Evolutionary conservation across 1,284 basidiomycete species (phyloP).

Genomic region (Ustilago cynodontis): DNA sequence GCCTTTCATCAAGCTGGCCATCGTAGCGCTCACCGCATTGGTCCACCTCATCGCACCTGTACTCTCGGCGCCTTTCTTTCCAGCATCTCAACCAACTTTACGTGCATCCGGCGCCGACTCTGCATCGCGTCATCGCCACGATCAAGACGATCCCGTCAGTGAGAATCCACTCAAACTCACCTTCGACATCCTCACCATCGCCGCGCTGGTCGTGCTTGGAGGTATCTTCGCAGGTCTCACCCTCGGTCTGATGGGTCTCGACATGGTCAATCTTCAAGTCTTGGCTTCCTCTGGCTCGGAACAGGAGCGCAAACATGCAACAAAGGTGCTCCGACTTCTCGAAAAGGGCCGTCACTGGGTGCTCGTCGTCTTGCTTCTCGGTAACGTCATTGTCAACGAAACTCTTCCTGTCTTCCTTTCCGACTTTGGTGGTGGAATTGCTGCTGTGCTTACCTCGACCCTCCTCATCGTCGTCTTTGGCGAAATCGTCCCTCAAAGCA

Average conservation of each 20-base stretch:
- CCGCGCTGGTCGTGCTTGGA: constrained; percentile 67
- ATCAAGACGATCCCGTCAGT: constrained; percentile 40
- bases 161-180: constrained; percentile 54
- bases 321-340: constrained; percentile 76
- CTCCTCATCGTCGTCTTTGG: constrained; percentile 72
- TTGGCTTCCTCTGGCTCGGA: constrained; percentile 84
- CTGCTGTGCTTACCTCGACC: constrained; percentile 66
- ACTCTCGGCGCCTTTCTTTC: constrained; percentile 24
- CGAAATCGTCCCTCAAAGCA: constrained; percentile 71
- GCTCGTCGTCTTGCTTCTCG: constrained; percentile 82
- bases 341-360: constrained; percentile 91
- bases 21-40: constrained; percentile 41
- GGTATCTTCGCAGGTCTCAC: constrained; percentile 77
- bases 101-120: not conserved
- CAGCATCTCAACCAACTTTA: constrained; percentile 1
- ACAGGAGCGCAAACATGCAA: constrained; percentile 71
- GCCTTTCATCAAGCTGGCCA: constrained; percentile 45
- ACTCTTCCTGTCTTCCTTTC: constrained; percentile 71
- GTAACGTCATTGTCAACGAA: constrained; percentile 81
- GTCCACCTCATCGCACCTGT: constrained; percentile 49
- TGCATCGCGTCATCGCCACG: constrained; percentile 24
- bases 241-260: constrained; percentile 92
- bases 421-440: constrained; percentile 63
- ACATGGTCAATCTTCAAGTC: constrained; percentile 90
- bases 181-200: constrained; percentile 58